Conservation (phyloP, 1,284 basidiomycete species). For the Austropuccinia psidii region DNA sequence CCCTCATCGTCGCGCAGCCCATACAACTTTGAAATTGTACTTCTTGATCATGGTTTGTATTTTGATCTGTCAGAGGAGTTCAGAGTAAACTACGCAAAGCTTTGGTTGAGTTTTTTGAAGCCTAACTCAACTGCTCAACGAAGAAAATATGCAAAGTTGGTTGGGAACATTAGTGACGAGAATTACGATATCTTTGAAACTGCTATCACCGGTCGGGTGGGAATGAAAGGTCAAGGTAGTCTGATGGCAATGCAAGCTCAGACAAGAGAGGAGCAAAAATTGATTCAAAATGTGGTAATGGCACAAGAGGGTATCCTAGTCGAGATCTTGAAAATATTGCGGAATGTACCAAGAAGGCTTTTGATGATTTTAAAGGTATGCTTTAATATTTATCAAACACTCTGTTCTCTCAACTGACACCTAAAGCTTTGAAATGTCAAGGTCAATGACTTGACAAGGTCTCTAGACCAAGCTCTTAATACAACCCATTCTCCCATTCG, state of each 20-base stretch:
- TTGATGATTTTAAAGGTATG: constrained; percentile 69
- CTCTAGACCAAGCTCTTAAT: constrained; percentile 55
- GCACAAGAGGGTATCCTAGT: constrained; percentile 69
- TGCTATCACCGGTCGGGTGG: constrained; percentile 62
- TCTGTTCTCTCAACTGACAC: not conserved
- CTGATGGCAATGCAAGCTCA: constrained; percentile 66
- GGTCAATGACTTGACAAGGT: constrained; percentile 45
- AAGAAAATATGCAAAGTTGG: constrained; percentile 68
- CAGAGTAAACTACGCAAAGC: constrained; percentile 57
- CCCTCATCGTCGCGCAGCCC: constrained; percentile 61
- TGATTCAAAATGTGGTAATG: constrained; percentile 69
- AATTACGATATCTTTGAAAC: constrained; percentile 65
- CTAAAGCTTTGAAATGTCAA: not conserved
- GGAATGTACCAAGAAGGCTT: constrained; percentile 62
- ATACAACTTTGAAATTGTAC: constrained; percentile 87
- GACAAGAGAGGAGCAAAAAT: constrained; percentile 63
- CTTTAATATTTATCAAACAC: not conserved
- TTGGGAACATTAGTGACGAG: constrained; percentile 80
- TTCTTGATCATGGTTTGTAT: constrained; percentile 83
- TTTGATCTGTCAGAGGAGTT: constrained; percentile 75
- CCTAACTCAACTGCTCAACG: constrained; percentile 60
- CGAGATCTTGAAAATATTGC: constrained; percentile 73
- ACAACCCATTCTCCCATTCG: constrained; percentile 58
- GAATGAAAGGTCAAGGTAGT: constrained; percentile 59
- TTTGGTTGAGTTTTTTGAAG: constrained; percentile 80